phyloP scores from a whole-genome alignment of 768 basidiomycete genomes.

The Imleria badia region DNA sequence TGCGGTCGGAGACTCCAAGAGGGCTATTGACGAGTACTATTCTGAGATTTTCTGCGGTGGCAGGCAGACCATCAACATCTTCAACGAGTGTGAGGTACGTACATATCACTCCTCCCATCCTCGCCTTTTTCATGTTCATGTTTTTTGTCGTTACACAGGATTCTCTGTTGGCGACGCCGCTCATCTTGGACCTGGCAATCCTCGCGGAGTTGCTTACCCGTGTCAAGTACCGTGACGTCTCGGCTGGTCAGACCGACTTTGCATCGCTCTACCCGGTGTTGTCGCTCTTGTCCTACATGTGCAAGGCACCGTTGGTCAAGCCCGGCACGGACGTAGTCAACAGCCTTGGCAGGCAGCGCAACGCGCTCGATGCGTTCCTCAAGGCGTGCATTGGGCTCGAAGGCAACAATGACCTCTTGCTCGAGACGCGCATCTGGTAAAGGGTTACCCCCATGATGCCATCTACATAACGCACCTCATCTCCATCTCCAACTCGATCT shows the following conservation, averaged over 20 bases:
- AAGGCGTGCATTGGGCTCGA: conserved; percentile 94
- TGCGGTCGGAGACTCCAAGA: conserved; percentile 95
- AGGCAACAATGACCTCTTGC: conserved; percentile 76
- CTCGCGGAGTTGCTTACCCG: conserved; percentile 93
- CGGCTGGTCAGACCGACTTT: conserved; percentile 56
- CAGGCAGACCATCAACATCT: conserved; percentile 90
- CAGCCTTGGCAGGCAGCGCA: conserved; percentile 91
- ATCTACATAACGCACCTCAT: not conserved
- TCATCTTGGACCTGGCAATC: conserved; percentile 93
- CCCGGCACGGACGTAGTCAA: conserved; percentile 93
- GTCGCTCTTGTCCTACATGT: conserved; percentile 93
- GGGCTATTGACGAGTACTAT: conserved; percentile 99
- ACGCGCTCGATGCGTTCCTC: conserved; percentile 89
- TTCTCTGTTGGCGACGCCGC: conserved; percentile 91
- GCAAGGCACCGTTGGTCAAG: conserved; percentile 97
- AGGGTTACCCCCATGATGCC: conserved; percentile 3
- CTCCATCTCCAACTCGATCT: not conserved
- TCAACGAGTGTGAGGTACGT: conserved; percentile 93
- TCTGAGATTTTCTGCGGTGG: conserved; percentile 98
- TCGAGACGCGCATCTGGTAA: conserved; percentile 89
- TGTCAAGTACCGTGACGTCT: conserved; percentile 75
- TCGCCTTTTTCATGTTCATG: not conserved
- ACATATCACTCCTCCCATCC: rapidly evolving
- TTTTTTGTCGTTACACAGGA: conserved; percentile 52
- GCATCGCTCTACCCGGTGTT: conserved; percentile 86